Evolutionary conservation across 306 rosid genomes (phyloP).

Genomic region (Trichosanthes cucumerina): DNA sequence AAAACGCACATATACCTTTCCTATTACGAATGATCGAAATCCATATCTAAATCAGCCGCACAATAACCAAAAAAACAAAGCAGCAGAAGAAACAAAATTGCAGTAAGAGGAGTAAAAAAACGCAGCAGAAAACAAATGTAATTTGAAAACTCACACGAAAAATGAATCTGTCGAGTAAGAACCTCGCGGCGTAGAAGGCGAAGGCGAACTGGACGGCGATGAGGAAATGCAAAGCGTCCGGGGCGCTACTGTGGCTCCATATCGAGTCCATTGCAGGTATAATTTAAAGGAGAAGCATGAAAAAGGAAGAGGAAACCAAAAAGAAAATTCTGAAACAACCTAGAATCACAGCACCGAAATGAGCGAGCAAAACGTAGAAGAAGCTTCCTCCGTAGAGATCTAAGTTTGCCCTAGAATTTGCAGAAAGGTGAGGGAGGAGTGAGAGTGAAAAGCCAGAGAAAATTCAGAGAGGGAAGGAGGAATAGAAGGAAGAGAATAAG

Average conservation of each 20-base stretch:
- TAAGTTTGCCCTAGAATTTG: slow-evolving; percentile 18
- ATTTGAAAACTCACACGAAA: slow-evolving; percentile 48
- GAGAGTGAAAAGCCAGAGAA: neutral
- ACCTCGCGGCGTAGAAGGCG: slow-evolving; percentile 36
- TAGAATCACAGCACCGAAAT: neutral
- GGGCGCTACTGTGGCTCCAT: slow-evolving; percentile 28
- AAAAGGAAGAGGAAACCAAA: slow-evolving; percentile 3
- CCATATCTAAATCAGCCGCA: neutral
- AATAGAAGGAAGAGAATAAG: neutral
- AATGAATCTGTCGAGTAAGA: slow-evolving; percentile 60
- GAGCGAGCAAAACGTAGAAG: neutral
- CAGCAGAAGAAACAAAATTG: neutral
- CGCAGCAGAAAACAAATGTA: neutral
- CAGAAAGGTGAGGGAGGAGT: neutral
- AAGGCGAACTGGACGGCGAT: slow-evolving; percentile 54
- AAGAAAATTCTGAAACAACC: neutral
- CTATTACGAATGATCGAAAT: neutral
- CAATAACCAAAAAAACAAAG: neutral
- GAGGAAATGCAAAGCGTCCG: slow-evolving; percentile 42
- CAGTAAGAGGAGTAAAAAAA: neutral
- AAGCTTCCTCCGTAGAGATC: slow-evolving; percentile 10
- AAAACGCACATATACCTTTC: neutral
- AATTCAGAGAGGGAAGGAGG: neutral
- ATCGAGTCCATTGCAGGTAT: slow-evolving; percentile 41
- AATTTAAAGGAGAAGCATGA: slow-evolving; percentile 20